phyloP scores from a whole-genome alignment of 2,329 filamentous ascomycete genomes.

The Gaeumannomyces tritici region DNA sequence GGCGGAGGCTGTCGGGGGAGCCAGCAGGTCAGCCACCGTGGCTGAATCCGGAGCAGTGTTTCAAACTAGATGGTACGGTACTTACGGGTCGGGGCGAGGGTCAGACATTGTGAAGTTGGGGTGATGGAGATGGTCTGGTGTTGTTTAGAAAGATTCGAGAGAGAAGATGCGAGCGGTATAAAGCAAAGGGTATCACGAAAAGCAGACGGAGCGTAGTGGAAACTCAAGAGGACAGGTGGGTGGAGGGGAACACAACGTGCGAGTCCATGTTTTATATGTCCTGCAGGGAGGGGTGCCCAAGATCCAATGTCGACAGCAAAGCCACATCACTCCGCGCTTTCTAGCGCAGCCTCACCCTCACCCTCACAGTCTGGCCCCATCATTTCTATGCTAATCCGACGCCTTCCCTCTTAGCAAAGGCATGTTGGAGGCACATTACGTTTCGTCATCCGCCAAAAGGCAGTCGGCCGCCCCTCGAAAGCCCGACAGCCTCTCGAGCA shows the following conservation, averaged over 20 bases:
- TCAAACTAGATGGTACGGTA: slow-evolving; percentile 8
- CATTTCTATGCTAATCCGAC: not conserved
- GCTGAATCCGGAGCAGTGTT: not conserved
- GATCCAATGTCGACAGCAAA: not conserved
- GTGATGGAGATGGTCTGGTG: not conserved
- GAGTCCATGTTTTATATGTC: not conserved
- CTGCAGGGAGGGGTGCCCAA: not conserved
- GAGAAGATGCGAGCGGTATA: slow-evolving; percentile 1
- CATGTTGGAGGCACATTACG: not conserved
- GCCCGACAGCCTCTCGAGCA: not conserved
- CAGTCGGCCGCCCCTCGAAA: not conserved
- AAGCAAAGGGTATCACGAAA: not conserved
- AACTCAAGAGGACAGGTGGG: not conserved
- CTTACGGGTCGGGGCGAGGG: slow-evolving; percentile 23
- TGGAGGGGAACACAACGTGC: not conserved
- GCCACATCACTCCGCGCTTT: not conserved
- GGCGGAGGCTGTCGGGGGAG: slow-evolving; percentile 40
- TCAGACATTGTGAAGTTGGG: slow-evolving; percentile 21
- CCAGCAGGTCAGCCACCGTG: not conserved
- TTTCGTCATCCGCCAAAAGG: not conserved
- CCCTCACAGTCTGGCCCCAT: not conserved
- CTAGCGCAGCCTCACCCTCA: not conserved
- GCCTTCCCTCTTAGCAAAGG: not conserved
- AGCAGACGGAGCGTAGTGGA: not conserved
- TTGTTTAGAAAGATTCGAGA: not conserved